Percentiles rank a stretch among this genome's conserved stretches.
These are phyloP conservation scores for Prunus campanulata DNA, from an alignment of 306 rosid species.

Conservation along the genomic window DNA sequence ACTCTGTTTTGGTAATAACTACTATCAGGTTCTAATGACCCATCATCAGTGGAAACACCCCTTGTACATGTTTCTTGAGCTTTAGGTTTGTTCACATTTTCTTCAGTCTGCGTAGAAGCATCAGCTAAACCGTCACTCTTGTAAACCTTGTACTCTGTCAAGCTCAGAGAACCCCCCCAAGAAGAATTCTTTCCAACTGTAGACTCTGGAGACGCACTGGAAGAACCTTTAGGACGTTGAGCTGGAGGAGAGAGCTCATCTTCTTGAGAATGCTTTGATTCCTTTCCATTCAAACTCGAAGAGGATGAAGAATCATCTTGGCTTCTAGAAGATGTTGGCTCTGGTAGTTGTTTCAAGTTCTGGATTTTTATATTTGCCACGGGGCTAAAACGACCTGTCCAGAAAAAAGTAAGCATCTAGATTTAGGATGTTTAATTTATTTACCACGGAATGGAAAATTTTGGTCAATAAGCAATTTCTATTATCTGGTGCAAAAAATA, in stretches of 20 bases:
- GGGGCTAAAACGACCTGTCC: conserved; percentile 59
- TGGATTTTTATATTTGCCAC: conserved; percentile 48
- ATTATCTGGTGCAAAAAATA: background rate
- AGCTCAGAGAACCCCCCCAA: conserved; percentile 58
- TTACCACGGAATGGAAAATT: background rate
- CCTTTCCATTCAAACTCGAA: conserved; percentile 79
- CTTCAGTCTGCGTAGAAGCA: conserved; percentile 96
- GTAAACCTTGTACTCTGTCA: conserved; percentile 69
- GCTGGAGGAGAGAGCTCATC: conserved; percentile 61
- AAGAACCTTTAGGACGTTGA: conserved; percentile 43
- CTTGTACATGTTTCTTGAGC: conserved; percentile 66
- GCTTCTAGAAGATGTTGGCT: conserved; percentile 65
- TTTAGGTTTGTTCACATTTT: conserved; percentile 36
- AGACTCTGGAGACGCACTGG: conserved; percentile 61
- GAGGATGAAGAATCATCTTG: conserved; percentile 76
- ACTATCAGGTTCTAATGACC: conserved; percentile 50
- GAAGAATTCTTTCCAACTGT: conserved; percentile 46
- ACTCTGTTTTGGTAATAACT: conserved; percentile 30
- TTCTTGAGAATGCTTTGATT: conserved; percentile 58
- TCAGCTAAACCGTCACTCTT: conserved; percentile 72
- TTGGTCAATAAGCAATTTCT: background rate
- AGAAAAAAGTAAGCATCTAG: conserved; percentile 18
- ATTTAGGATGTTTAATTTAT: background rate
- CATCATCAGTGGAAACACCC: conserved; percentile 90
- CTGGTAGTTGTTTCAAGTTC: conserved; percentile 67